These are phyloP conservation scores for Penicillium hesseltinei DNA, from an alignment of 2,329 filamentous ascomycete genomes.

Conservation along the genomic window DNA sequence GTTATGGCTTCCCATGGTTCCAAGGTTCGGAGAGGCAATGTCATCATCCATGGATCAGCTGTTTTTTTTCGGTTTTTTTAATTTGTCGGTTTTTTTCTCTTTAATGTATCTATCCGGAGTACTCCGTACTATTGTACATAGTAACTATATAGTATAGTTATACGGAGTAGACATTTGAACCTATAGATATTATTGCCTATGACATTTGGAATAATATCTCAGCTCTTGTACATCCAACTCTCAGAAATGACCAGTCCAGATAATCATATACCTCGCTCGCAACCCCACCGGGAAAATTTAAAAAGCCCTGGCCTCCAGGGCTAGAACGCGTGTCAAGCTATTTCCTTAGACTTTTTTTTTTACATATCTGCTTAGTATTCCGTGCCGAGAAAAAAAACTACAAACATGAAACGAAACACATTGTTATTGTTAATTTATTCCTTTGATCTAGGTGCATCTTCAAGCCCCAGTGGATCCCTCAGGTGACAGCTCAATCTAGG, in stretches of 20 bases:
- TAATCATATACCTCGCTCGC: constrained; percentile 1
- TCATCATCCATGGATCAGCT: constrained; percentile 1
- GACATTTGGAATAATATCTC: neutral
- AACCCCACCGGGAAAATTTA: neutral
- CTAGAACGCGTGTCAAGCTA: neutral
- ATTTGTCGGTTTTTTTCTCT: neutral
- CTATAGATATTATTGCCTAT: neutral
- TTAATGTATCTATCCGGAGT: neutral
- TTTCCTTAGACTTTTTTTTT: neutral
- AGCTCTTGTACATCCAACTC: neutral
- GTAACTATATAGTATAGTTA: too few species aligned
- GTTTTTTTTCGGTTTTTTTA: neutral
- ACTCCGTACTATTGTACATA: neutral
- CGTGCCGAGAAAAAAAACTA: too few species aligned
- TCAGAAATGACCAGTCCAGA: constrained; percentile 8
- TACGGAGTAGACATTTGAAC: neutral
- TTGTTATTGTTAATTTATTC: neutral
- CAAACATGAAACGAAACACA: neutral
- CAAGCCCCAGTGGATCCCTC: constrained; percentile 8
- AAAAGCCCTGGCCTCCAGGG: neutral
- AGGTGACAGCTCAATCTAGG: constrained; percentile 2
- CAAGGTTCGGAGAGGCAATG: constrained; percentile 2
- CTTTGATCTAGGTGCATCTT: neutral
- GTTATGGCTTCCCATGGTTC: neutral
- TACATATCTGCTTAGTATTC: neutral